Evolutionary conservation across 768 basidiomycete species (phyloP), one percentile per base, ranked within the genome.

Genomic region (Infundibulicybe gibba): DNA sequence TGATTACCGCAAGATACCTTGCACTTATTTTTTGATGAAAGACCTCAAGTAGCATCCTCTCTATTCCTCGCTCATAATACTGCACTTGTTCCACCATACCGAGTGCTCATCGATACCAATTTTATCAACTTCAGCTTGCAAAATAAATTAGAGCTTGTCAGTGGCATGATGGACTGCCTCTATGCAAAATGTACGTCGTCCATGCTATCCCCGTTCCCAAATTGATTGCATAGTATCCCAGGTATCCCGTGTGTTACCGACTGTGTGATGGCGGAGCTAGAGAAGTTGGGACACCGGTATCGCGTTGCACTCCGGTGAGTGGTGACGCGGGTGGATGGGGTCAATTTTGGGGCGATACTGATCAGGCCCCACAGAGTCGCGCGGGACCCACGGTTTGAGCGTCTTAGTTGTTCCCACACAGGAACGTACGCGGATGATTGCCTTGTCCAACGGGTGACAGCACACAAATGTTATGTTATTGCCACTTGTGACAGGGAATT

Each of bases 371-470:
- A n/a, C n/a, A 97, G 95, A 30, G 88, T 98, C 44, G 97, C 97
- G 21, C 90, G 95, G 44, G 97, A 99, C 66, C 92, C 94, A 25
- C 82, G 97, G 41, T 98, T 99, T 58, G 97, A 99, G 61, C 86
- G 95, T 38, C 76, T 99, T 40, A 79, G 77, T 39, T 99, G 97
- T 66, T 84, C 89, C 32, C 97, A 99, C 65, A 74, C 81, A 3
- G 97, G 97, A 16, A 97, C 94, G n/a, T 99, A 99, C 60, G 97
- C 97, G 15, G 97, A 99, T 63, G 97, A 99, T 72, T 99, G 97
- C 63, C 79, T 99, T 16, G 90, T 99, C 14, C 91, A 98, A 61
- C 87, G 97, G 30, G 93, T 97, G 9, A 91, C 90, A 2, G 81
- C 94, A 6, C 92, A 94, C 70, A 90, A 91, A 62, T 97, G 94